Conservation (phyloP, 1,284 basidiomycete genomes). For the Ganoderma meredithae region DNA sequence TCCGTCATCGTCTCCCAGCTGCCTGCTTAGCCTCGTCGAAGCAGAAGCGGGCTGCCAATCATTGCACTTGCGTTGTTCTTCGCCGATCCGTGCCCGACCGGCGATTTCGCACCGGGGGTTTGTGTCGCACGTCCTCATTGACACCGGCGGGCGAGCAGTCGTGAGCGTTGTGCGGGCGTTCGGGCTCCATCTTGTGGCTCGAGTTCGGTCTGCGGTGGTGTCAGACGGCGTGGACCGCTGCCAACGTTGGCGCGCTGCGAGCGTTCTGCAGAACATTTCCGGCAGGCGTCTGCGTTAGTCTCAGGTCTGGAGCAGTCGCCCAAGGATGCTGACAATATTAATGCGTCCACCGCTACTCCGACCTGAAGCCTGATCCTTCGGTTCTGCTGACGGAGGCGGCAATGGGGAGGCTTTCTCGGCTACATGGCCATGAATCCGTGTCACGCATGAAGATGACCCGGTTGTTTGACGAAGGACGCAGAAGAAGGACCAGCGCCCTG, state of each 20-base stretch:
- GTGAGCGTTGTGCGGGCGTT: no score
- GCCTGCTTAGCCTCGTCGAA: no score
- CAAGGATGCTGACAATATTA: slow-evolving; percentile 40
- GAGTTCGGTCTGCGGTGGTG: not conserved
- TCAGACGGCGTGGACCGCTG: slow-evolving; percentile 47
- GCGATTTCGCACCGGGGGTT: no score
- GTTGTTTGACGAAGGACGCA: not conserved
- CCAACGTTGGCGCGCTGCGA: slow-evolving; percentile 35
- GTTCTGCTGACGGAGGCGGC: slow-evolving; percentile 32
- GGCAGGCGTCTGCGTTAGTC: slow-evolving; percentile 37
- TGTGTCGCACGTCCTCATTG: slow-evolving; percentile 40
- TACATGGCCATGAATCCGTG: slow-evolving; percentile 9
- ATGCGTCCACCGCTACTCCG: slow-evolving; percentile 49
- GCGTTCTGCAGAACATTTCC: slow-evolving; percentile 50
- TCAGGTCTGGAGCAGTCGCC: slow-evolving; percentile 38
- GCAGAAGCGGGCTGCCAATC: no score
- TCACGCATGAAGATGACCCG: not conserved
- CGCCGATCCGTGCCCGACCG: no score
- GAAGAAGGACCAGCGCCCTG: not conserved
- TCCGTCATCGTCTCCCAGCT: no score
- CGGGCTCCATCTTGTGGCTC: not conserved
- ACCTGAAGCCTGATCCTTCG: slow-evolving; percentile 34
- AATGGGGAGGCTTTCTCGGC: slow-evolving; percentile 36
- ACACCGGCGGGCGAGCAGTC: slow-evolving; percentile 32
- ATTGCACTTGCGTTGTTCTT: no score